Conservation (phyloP, 805 yeast genomes). For the Komagataella populi region DNA sequence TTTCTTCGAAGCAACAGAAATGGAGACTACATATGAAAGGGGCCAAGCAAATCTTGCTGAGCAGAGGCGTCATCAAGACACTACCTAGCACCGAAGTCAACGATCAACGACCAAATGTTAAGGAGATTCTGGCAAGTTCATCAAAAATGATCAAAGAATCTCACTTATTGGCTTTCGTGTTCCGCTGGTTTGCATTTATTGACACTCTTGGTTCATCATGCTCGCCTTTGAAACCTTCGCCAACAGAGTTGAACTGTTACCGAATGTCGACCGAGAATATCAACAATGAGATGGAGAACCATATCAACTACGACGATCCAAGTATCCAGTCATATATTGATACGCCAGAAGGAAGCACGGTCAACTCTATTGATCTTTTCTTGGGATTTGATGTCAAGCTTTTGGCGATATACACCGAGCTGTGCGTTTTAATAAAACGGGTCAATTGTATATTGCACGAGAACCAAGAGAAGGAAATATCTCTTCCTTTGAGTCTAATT, state of each 20-base stretch:
- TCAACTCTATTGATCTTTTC: constrained; percentile 39
- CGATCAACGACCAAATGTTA: constrained; percentile 4
- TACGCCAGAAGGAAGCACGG: background rate
- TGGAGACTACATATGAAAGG: constrained; percentile 61
- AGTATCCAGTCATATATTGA: background rate
- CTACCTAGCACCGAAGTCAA: constrained; percentile 7
- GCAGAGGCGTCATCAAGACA: constrained; percentile 26
- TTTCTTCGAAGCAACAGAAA: constrained; percentile 27
- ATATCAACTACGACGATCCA: constrained; percentile 3
- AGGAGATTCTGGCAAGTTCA: constrained; percentile 1
- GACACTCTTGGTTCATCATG: constrained; percentile 54
- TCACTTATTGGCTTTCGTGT: constrained; percentile 38
- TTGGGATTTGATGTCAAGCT: constrained; percentile 55
- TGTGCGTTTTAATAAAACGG: constrained; percentile 25
- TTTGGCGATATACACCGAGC: constrained; percentile 41
- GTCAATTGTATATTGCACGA: constrained; percentile 9
- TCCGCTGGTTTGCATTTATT: constrained; percentile 57
- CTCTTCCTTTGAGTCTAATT: constrained; percentile 11
- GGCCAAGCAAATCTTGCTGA: constrained; percentile 48
- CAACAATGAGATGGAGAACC: constrained; percentile 5
- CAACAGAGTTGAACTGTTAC: constrained; percentile 8
- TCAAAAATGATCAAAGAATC: constrained; percentile 15
- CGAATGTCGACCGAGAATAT: constrained; percentile 1
- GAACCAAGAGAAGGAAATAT: constrained; percentile 3
- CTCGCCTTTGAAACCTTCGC: constrained; percentile 26